Base-by-base conservation (phyloP, 768 basidiomycete species). In the Asterophora parasitica region DNA sequence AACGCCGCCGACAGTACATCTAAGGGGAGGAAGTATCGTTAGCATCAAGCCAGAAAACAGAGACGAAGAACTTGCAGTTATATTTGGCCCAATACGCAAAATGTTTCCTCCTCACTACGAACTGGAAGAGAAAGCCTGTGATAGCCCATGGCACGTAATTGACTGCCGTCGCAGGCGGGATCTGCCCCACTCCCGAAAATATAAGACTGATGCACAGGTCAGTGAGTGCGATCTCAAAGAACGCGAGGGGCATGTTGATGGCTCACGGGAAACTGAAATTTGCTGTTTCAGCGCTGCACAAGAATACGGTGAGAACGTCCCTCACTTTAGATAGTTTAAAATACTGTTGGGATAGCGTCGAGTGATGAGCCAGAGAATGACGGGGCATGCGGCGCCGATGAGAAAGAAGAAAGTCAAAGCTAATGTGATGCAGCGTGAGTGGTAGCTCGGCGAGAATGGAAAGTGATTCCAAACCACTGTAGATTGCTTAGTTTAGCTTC, bases 71-170 rank as follows among this genome's bases (percentile, higher is more conserved):
- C 71, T 54, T 51, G 85, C 85, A 87, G 54, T 87, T 87, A 64
- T 86, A 86, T 63, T 88, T 87, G 15, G 83, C 77, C 85, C 84
- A 87, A 68, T 79, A 86, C 5, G 76, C 66, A 59, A 88, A 88
- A 59, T 82, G 70, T 51, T 76, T 75, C 63, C 81, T 68, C 52
- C 86, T 73, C 31, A 85, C 72, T n/a, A 82, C 56, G 58, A 74
- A 85, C 55, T 88, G 89, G 68, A 92, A 92, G 20, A 89, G 65
- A 60, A 90, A 91, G 13, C 83, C 81, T 23, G 83, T 71, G 43
- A 81, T 67, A 61, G 83, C 78, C 85, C 85, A 92, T 2, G 85
- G 82, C 2, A 91, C 74, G 59, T 85, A 94, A 63, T 95, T 94
- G 56, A 92, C 74, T 3, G 89, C 85, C 0, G 82, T 88, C 10